Evolutionary conservation across 768 basidiomycete species (phyloP).

Genomic region (Tremella fuciformis): DNA sequence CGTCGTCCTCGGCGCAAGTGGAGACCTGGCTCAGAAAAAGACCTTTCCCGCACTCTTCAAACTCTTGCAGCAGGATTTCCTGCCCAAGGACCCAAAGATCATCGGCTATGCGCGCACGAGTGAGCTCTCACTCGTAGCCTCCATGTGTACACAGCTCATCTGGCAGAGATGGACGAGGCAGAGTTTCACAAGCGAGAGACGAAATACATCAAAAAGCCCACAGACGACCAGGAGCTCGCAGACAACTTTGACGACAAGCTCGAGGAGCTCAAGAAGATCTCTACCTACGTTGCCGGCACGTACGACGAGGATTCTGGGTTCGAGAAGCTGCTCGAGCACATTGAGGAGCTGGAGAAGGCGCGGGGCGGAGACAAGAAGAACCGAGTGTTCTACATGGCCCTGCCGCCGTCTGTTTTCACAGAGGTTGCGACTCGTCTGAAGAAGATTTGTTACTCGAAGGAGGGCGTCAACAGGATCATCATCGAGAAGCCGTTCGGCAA

Average conservation of each 20-base stretch:
- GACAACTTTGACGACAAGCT: conserved; percentile 58
- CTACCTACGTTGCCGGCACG: conserved; percentile 77
- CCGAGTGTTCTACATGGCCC: conserved; percentile 89
- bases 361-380: conserved; percentile 61
- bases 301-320: conserved; percentile 85
- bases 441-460: conserved; percentile 70
- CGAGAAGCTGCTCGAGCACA: conserved; percentile 67
- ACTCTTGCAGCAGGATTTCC: conserved; percentile 72
- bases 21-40: conserved; percentile 99
- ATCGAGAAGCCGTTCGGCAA: conserved; percentile 99
- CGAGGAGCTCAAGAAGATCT: conserved; percentile 76
- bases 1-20: conserved; percentile 90
- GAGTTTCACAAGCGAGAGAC: conserved; percentile 83
- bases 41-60: conserved; percentile 94
- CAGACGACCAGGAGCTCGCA: conserved; percentile 62
- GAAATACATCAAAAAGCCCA: conserved; percentile 73
- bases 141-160: neutral
- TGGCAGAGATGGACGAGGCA: conserved; percentile 47
- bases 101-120: conserved; percentile 93
- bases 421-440: conserved; percentile 79
- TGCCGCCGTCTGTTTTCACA: conserved; percentile 95
- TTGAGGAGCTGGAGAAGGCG: conserved; percentile 71
- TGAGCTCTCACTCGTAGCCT: conserved; percentile 22
- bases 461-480: conserved; percentile 83
- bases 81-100: conserved; percentile 81